Conservation (phyloP, 1,139 yeast genomes). For the Geotrichum aggregatum region DNA sequence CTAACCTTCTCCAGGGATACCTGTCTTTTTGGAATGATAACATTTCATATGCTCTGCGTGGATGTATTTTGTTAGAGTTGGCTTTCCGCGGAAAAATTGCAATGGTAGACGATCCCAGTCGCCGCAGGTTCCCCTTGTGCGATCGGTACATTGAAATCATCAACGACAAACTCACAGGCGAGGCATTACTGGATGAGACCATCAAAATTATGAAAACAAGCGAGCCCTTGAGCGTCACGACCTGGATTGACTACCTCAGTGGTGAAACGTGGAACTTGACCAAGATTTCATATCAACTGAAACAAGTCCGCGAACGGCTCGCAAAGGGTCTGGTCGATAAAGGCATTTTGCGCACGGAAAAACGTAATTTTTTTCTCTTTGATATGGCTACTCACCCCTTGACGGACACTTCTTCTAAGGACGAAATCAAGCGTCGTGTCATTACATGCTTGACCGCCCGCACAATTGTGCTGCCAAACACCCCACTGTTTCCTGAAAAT, state of each 20-base stretch:
- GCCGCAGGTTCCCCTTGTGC: constrained; percentile 80
- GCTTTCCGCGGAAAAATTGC: constrained; percentile 87
- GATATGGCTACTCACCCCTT: constrained; percentile 99
- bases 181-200: constrained; percentile 89
- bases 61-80: constrained; percentile 85
- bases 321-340: constrained; percentile 97
- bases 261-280: constrained; percentile 96
- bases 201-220: constrained; percentile 83
- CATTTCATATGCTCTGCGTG: constrained; percentile 92
- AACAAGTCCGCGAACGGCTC: constrained; percentile 93
- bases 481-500: constrained; percentile 62
- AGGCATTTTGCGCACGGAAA: constrained; percentile 93
- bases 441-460: constrained; percentile 66
- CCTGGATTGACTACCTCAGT: constrained; percentile 90
- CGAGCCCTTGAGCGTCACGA: constrained; percentile 74
- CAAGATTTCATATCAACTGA: constrained; percentile 90
- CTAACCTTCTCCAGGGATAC: constrained; percentile 52
- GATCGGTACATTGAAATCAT: constrained; percentile 86
- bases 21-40: constrained; percentile 97
- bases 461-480: constrained; percentile 48
- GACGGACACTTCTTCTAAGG: constrained; percentile 80
- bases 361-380: constrained; percentile 86
- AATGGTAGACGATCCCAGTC: constrained; percentile 88
- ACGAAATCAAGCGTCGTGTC: constrained; percentile 67
- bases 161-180: constrained; percentile 87